Base-by-base conservation (phyloP, 129 eudicot species). In the Artemisia argyi region DNA sequence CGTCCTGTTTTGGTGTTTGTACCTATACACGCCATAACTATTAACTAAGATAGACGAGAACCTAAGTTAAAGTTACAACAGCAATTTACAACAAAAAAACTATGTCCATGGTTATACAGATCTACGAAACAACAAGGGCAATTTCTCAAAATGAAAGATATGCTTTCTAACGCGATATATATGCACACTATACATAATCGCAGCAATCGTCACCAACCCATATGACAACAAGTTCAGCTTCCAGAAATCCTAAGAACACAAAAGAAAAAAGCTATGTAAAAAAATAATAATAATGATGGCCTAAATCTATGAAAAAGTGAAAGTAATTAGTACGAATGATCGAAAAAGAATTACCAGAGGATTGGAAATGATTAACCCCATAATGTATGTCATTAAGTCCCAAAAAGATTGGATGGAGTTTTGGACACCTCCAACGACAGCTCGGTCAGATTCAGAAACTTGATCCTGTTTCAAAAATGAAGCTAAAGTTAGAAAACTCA, bases 351-450 rank as follows among this genome's bases (percentile, higher is more conserved):
- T 80, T 42, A 89, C 99, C 97, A 3, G 75, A 20, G 99, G 97
- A 82, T 94, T 84, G 39, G 99, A 86, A 63, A 94, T 89, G 63
- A 94, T 65, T 32, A 94, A 73, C 50, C 97, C 99, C 99, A 88
- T 88, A 75, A 84, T 72, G 73, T 94, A 94, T 39, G 93, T 87
- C 89, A 90, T 83, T 84, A 94, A 83, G 61, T 94, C 99, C 83
- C 92, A 71, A 44, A 87, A 50, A 28, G 99, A 84, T 61, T 94
- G 99, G 63, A 94, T 84, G 0, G 99, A 94, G 81, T 90, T 94
- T 68, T 94, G 97, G 68, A 94, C 97, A 7, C 97, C 99, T 39
- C 99, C 99, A 62, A 94, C 99, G 18, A 88, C 81, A 65, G 92
- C 86, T 3, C 97, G 84, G 61, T 94, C 97, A 19, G 84, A 76